These are phyloP conservation scores for Metschnikowia amazonensis DNA, from an alignment of 805 yeast species.

Conservation along the genomic window DNA sequence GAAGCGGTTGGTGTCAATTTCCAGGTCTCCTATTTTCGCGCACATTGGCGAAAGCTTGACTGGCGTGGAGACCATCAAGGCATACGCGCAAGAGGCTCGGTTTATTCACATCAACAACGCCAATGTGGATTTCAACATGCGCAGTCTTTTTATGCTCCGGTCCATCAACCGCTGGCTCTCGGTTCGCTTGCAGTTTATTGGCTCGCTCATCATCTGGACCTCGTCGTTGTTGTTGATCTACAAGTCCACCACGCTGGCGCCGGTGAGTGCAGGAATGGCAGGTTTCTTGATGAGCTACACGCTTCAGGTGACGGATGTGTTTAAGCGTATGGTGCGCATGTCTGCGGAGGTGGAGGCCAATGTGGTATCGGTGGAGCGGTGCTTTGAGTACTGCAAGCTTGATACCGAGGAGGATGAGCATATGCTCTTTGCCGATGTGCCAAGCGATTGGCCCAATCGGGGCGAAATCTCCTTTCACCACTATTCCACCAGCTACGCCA, in stretches of 20 bases:
- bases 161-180: constrained; percentile 65
- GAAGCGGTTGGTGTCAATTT: constrained; percentile 59
- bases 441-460: constrained; percentile 13
- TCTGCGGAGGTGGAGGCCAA: constrained; percentile 63
- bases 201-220: constrained; percentile 50
- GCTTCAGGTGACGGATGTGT: constrained; percentile 49
- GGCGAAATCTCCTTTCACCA: constrained; percentile 22
- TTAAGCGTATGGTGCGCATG: constrained; percentile 55
- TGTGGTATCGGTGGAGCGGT: constrained; percentile 65
- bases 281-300: constrained; percentile 67
- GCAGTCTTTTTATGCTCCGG: constrained; percentile 47
- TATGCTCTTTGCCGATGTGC: constrained; percentile 3
- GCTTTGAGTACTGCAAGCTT: constrained; percentile 53
- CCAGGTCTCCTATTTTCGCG: constrained; percentile 50
- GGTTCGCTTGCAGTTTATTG: constrained; percentile 57
- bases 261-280: constrained; percentile 55
- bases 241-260: constrained; percentile 30
- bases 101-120: constrained; percentile 54
- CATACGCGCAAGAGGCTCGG: constrained; percentile 63
- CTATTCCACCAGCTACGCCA: constrained; percentile 82
- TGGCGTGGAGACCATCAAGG: constrained; percentile 76
- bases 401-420: constrained; percentile 34
- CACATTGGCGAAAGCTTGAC: constrained; percentile 76
- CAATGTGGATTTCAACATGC: constrained; percentile 47
- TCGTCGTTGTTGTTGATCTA: constrained; percentile 47